Conservation (phyloP, 2,329 filamentous ascomycete species). For the Emergomyces orientalis region DNA sequence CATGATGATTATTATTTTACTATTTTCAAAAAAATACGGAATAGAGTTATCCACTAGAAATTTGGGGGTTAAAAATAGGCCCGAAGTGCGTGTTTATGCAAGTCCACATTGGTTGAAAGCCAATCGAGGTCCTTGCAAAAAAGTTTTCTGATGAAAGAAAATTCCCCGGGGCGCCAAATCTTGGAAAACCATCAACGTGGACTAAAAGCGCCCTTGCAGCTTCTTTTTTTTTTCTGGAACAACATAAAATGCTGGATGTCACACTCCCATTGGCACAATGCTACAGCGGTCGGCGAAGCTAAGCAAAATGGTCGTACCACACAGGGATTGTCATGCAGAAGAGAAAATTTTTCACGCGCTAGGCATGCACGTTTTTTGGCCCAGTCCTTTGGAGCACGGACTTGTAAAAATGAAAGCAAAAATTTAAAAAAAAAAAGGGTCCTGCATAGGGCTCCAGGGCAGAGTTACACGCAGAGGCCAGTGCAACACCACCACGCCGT, state of each 20-base stretch:
- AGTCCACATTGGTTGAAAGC: not conserved
- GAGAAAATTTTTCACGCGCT: not conserved
- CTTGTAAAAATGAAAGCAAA: not conserved
- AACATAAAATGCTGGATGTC: not conserved
- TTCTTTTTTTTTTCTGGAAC: not conserved
- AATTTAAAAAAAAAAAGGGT: not conserved
- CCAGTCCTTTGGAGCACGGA: not conserved
- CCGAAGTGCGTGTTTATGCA: too few relatives aligned
- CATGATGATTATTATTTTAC: not conserved
- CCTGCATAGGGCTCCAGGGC: not conserved
- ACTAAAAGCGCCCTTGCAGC: not conserved
- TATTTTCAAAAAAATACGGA: too few relatives aligned
- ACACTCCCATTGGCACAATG: not conserved
- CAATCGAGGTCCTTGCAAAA: not conserved
- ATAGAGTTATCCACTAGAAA: too few relatives aligned
- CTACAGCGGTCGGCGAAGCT: not conserved
- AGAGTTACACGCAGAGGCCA: not conserved
- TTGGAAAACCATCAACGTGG: not conserved
- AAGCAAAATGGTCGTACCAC: not conserved
- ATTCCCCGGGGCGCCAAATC: not conserved
- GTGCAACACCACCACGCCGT: not conserved
- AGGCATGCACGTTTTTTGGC: not conserved
- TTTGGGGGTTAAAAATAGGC: not conserved
- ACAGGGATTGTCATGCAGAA: not conserved
- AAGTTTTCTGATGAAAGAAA: too few relatives aligned